phyloP scores from a whole-genome alignment of 331 rosid genomes.

The Ulmus americana region DNA sequence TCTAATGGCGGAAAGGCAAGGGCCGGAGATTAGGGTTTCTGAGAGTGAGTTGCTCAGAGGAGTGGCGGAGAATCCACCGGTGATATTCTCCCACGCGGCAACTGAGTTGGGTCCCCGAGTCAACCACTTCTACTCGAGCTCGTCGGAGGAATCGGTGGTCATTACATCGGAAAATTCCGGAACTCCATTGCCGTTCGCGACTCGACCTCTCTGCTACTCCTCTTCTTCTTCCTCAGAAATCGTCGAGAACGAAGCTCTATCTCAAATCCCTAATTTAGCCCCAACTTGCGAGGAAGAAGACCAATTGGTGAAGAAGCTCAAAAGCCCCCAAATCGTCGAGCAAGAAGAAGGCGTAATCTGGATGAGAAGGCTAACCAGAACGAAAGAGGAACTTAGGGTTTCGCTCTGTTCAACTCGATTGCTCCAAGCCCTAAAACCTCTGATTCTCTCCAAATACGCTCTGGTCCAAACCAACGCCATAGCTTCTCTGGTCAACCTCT shows the following conservation, averaged over 20 bases:
- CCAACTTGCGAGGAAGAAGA: conserved; percentile 46
- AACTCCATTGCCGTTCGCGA: conserved; percentile 56
- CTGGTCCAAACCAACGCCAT: conserved; percentile 65
- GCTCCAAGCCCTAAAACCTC: conserved; percentile 36
- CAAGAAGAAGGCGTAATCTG: conserved; percentile 58
- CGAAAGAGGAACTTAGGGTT: conserved; percentile 47
- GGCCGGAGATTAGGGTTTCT: conserved; percentile 34
- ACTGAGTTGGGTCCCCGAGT: conserved; percentile 61
- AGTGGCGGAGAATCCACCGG: conserved; percentile 56
- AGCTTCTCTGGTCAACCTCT: conserved; percentile 75
- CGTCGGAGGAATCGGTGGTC: conserved; percentile 59
- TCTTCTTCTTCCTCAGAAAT: conserved; percentile 43
- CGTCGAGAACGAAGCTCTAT: conserved; percentile 28
- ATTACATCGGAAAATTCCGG: conserved; percentile 33
- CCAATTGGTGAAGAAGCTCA: conserved; percentile 32
- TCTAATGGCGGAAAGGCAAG: conserved; percentile 24
- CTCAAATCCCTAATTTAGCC: conserved; percentile 10
- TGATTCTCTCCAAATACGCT: conserved; percentile 43
- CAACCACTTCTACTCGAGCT: conserved; percentile 54
- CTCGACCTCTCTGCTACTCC: conserved; percentile 56
- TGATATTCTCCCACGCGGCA: conserved; percentile 60
- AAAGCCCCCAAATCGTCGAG: conserved; percentile 41
- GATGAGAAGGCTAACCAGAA: conserved; percentile 51
- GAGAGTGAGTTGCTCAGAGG: conserved; percentile 53
- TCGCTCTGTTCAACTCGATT: conserved; percentile 52